These are phyloP conservation scores for Solanum hybrid DNA, from an alignment of 305 asterid genomes.

Conservation along the genomic window DNA sequence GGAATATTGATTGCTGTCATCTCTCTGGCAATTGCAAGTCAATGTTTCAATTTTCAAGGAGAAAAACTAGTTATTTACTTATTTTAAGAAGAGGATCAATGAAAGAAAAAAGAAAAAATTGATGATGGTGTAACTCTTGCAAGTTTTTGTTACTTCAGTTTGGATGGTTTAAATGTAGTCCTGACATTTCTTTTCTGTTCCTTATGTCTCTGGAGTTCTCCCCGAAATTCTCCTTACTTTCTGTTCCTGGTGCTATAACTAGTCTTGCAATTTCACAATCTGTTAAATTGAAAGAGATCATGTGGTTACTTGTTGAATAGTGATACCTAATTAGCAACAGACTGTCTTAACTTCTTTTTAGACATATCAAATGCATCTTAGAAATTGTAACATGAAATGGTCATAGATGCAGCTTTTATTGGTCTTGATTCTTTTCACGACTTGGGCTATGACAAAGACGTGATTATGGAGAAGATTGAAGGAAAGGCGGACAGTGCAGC, in stretches of 20 bases:
- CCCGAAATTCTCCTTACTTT: neutral
- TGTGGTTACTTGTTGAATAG: neutral
- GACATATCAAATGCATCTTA: neutral
- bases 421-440: neutral
- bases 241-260: neutral
- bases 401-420: no score
- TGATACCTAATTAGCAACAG: neutral
- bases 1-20: neutral
- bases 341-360: neutral
- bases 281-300: neutral
- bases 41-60: neutral
- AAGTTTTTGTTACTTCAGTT: neutral
- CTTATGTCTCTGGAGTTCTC: neutral
- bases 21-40: neutral
- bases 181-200: neutral
- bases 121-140: neutral
- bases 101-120: neutral
- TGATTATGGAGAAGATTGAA: conserved; percentile 19
- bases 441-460: conserved; percentile 6
- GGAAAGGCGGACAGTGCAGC: conserved; percentile 32
- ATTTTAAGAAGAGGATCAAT: neutral
- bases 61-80: neutral
- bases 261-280: neutral
- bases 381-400: neutral
- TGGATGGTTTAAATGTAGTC: neutral